Conservation (phyloP, 148 eudicot genomes). For the Fagopyrum esculentum region DNA sequence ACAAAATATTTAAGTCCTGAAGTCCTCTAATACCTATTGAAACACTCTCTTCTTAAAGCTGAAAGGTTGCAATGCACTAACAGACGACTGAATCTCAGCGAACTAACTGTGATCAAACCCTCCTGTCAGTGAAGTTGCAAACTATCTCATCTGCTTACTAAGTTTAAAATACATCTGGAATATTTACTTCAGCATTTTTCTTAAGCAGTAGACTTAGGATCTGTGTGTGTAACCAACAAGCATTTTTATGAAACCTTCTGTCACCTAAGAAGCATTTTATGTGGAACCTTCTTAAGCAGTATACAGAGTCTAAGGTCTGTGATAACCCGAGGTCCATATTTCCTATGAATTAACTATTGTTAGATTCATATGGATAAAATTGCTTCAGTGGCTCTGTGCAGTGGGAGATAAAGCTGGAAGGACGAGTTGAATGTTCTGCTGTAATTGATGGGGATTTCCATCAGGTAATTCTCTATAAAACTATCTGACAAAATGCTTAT, state of each 20-base stretch:
- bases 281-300: neutral
- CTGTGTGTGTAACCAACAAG: neutral
- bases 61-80: neutral
- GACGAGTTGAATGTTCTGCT: conserved; percentile 78
- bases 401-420: conserved; percentile 66
- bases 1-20: neutral
- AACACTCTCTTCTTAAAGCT: neutral
- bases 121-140: neutral
- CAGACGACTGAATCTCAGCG: neutral
- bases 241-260: neutral
- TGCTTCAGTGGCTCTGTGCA: conserved; percentile 44
- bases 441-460: conserved; percentile 62
- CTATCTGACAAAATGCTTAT: neutral
- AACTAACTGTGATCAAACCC: neutral
- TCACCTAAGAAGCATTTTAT: neutral
- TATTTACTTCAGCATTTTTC: neutral
- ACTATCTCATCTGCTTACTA: neutral
- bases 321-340: neutral
- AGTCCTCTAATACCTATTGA: neutral
- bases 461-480: conserved; percentile 38
- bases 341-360: neutral
- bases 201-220: neutral
- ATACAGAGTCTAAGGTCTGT: neutral
- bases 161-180: neutral
- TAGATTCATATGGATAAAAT: conserved; percentile 1